These are phyloP conservation scores for Clitocybe nebularis DNA, from an alignment of 1,284 basidiomycete genomes.

Conservation along the genomic window DNA sequence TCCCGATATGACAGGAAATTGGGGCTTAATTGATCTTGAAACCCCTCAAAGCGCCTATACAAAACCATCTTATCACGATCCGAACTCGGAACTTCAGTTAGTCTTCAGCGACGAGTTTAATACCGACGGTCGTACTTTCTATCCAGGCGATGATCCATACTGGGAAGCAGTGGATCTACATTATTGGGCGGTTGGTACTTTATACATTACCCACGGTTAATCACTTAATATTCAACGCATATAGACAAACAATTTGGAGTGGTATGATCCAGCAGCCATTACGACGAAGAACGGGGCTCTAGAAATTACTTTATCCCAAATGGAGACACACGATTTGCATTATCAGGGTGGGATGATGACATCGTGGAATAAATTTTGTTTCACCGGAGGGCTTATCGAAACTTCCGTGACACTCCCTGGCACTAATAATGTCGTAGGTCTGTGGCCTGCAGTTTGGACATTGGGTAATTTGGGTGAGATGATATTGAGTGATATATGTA, in stretches of 20 bases:
- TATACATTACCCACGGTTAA: not conserved
- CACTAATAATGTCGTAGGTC: slow-evolving; percentile 46
- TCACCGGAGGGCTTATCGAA: slow-evolving; percentile 80
- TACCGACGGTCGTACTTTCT: slow-evolving; percentile 76
- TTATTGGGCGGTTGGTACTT: slow-evolving; percentile 39
- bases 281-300: slow-evolving; percentile 79
- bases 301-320: slow-evolving; percentile 71
- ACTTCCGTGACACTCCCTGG: slow-evolving; percentile 83
- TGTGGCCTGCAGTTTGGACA: slow-evolving; percentile 73
- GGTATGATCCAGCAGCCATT: slow-evolving; percentile 76
- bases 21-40: slow-evolving; percentile 72
- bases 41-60: slow-evolving; percentile 66
- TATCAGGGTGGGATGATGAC: slow-evolving; percentile 72
- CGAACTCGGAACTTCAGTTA: slow-evolving; percentile 53
- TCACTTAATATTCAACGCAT: slow-evolving; percentile 5
- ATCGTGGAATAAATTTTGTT: slow-evolving; percentile 93
- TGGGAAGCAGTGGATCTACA: slow-evolving; percentile 73
- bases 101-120: slow-evolving; percentile 93
- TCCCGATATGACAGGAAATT: slow-evolving; percentile 59
- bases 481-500: not conserved
- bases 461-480: slow-evolving; percentile 58
- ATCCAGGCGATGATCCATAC: slow-evolving; percentile 65
- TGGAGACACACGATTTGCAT: slow-evolving; percentile 67
- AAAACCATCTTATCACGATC: slow-evolving; percentile 53
- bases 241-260: slow-evolving; percentile 50